Evolutionary conservation across 1,139 yeast genomes (phyloP), one percentile per base, ranked within the genome.

Genomic region (Kodamaea derodonti): DNA sequence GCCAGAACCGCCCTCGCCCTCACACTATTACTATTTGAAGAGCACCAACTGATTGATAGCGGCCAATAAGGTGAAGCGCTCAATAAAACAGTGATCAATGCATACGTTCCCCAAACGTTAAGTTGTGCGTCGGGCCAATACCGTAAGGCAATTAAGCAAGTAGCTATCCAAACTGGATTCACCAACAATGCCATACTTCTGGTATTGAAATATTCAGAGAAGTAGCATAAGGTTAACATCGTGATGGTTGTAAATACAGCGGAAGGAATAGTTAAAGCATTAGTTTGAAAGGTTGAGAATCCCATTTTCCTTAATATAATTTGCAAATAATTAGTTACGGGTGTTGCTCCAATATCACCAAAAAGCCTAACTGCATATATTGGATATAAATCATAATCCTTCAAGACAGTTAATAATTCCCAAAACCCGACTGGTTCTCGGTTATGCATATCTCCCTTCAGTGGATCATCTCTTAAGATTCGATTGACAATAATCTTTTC

Each of bases 371-470:
- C 60, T 9, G 68, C 36, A 45, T 78, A 80, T 17, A 80, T 55
- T 8, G 85, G 85, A 52, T 62, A 60, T 35, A 78, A 47, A 49
- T 80, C 79, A 45, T 67, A 75, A 52, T 81, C 86, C 8, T 47
- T 33, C 9, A 78, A 39, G 4, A 79, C 59, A 28, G 54, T 52
- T 47, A 60, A 47, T 24, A 78, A 51, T 33, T 64, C 64, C 35
- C 47, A 60, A 22, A 59, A 54, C 4, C 66, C 53, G 10, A 80
- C 59, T 1, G 78, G 76, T 46, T 79, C 77, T 49, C 84, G 65
- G 49, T 80, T 80, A 49, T 78, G 67, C 84, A 79, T 78, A 42
- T 77, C 81, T 13, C 85, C 84, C 54, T 80, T 80, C 1, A 74
- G 58, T 5, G 87, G 86, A 47, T 81, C 88, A 51, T 80, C 85